Evolutionary conservation across 2,329 filamentous ascomycete species (phyloP).

Genomic region (Curvularia verruculosa): DNA sequence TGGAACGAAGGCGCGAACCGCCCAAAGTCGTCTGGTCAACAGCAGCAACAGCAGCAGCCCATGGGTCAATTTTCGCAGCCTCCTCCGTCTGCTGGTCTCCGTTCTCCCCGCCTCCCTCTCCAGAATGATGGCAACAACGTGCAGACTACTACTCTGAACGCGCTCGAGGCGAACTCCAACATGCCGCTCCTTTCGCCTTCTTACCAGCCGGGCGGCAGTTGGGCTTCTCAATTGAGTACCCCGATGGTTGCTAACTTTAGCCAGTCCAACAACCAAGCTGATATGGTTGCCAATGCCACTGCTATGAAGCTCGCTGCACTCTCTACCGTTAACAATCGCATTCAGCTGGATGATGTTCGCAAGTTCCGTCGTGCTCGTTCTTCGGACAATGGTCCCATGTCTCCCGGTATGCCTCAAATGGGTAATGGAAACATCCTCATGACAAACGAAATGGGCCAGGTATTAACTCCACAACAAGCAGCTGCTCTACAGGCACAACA

Average conservation of each 20-base stretch:
- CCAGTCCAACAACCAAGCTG: conserved; percentile 73
- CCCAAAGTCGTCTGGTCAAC: conserved; percentile 81
- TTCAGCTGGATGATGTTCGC: conserved; percentile 93
- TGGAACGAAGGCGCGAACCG: conserved; percentile 72
- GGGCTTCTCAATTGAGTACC: conserved; percentile 98
- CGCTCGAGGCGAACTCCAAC: conserved; percentile 73
- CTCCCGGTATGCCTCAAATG: conserved; percentile 66
- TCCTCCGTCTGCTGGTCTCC: conserved; percentile 73
- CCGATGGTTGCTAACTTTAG: conserved; percentile 89
- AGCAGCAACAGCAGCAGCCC: conserved; percentile 49
- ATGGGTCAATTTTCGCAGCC: conserved; percentile 95
- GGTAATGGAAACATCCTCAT: conserved; percentile 83
- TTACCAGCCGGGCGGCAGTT: conserved; percentile 83
- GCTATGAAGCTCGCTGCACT: conserved; percentile 98
- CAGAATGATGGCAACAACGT: conserved; percentile 70
- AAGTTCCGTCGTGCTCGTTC: conserved; percentile 93
- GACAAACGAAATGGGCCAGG: conserved; percentile 91
- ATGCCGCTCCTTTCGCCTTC: conserved; percentile 82
- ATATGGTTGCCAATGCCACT: conserved; percentile 98
- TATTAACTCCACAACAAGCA: conserved; percentile 68
- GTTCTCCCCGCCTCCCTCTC: conserved; percentile 77
- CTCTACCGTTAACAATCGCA: conserved; percentile 97
- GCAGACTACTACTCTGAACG: conserved; percentile 81
- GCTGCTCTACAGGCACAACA: conserved; percentile 71
- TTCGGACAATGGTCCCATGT: conserved; percentile 75